These are phyloP conservation scores for Dothiorella sarmentorum DNA, from an alignment of 2,329 filamentous ascomycete genomes.

Conservation along the genomic window DNA sequence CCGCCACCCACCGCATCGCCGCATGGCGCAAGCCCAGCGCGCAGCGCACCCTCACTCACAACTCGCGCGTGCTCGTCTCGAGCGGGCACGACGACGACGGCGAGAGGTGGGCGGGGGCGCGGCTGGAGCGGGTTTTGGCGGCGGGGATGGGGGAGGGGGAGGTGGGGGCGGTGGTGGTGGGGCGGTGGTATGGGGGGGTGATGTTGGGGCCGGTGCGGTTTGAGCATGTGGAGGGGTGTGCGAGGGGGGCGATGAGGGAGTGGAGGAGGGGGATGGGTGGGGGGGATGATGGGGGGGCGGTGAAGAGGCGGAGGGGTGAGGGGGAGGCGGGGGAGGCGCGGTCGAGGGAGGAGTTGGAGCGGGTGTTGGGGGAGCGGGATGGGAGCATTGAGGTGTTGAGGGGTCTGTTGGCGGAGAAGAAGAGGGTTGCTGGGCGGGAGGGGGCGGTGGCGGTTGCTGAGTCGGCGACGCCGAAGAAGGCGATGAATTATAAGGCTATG, in stretches of 20 bases:
- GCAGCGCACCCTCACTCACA: constrained; percentile 44
- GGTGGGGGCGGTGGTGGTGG: constrained; percentile 49
- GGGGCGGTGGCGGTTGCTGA: constrained; percentile 11
- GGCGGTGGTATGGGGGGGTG: constrained; percentile 54
- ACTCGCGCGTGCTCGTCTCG: constrained; percentile 35
- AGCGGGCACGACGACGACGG: constrained; percentile 52
- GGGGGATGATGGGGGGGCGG: constrained; percentile 28
- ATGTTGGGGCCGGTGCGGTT: constrained; percentile 53
- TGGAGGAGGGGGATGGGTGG: constrained; percentile 33
- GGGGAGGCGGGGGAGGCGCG: constrained; percentile 19
- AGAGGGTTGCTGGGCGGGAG: constrained; percentile 18
- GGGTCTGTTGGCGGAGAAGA: constrained; percentile 44
- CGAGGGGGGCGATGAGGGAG: constrained; percentile 46
- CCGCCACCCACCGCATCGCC: constrained; percentile 50
- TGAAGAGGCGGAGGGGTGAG: constrained; percentile 32
- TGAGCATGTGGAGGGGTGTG: constrained; percentile 50
- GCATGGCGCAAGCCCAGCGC: constrained; percentile 49
- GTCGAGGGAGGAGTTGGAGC: constrained; percentile 37
- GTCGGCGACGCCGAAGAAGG: constrained; percentile 30
- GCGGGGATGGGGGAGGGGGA: constrained; percentile 42
- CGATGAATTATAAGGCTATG: constrained; percentile 43
- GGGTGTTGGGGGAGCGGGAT: constrained; percentile 40
- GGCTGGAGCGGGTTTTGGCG: constrained; percentile 46
- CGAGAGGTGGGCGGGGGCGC: constrained; percentile 50
- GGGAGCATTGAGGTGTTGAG: constrained; percentile 48